Evolutionary conservation across 2,329 filamentous ascomycete species (phyloP).

Genomic region (Paraphaeosphaeria minitans): DNA sequence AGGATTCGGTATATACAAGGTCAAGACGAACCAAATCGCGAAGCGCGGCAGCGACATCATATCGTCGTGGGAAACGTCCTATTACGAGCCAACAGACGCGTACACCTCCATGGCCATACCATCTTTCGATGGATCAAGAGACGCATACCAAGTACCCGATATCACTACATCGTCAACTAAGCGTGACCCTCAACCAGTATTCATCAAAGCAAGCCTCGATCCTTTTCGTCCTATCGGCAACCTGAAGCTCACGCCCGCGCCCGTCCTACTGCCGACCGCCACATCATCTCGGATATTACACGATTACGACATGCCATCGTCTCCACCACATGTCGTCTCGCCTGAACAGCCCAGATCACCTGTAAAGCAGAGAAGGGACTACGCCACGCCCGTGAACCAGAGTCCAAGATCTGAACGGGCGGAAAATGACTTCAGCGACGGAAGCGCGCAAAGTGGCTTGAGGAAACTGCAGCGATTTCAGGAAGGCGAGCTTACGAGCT

Average conservation of each 20-base stretch:
- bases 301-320: conserved; percentile 34
- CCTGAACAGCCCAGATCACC: conserved; percentile 32
- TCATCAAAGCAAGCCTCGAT: conserved; percentile 39
- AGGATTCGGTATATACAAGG: conserved; percentile 73
- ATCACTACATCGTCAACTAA: conserved; percentile 38
- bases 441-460: conserved; percentile 27
- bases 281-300: conserved; percentile 47
- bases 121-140: conserved; percentile 20
- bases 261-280: conserved; percentile 46
- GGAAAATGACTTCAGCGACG: conserved; percentile 22
- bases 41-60: conserved; percentile 66
- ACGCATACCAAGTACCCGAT: conserved; percentile 27
- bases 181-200: conserved; percentile 27
- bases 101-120: conserved; percentile 28
- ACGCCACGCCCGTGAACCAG: conserved; percentile 21
- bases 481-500: conserved; percentile 51
- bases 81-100: conserved; percentile 22
- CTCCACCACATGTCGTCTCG: conserved; percentile 32
- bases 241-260: conserved; percentile 43
- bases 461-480: conserved; percentile 36
- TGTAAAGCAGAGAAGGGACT: conserved; percentile 13
- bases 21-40: conserved; percentile 72
- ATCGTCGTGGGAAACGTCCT: conserved; percentile 34
- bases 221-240: conserved; percentile 37
- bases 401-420: conserved; percentile 16